Evolutionary conservation across 345 rosid genomes (phyloP), one percentile per base, ranked within the genome.

Genomic region (Eucalyptus shirleyi): DNA sequence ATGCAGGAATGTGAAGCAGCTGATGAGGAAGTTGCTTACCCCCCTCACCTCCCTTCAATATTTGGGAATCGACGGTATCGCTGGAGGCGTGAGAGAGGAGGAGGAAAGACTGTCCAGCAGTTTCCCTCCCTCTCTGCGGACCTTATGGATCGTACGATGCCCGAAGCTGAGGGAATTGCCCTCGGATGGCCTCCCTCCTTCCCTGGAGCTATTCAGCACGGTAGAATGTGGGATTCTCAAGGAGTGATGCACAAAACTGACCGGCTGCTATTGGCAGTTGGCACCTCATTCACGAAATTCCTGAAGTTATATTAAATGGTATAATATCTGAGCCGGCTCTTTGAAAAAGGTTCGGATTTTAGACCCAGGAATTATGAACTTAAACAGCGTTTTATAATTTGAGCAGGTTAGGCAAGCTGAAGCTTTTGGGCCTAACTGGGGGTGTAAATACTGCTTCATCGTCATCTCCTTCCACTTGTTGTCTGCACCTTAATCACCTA

Each of bases 51-150:
- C 69, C 69, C 69, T 60, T 28, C 16, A 60, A 13, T 28, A 12
- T 12, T 14, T 60, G 32, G 0, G 0, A 7, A 60, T 60, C 32
- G 8, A 28, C 8, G 32, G 32, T 30, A 23, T 1, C 5, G 60
- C 24, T 4, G 1, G 69, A 60, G 69, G 32, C 14, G 5, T 28
- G 32, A 3, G 8, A 28, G 32, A 0, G 17, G 32, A 60, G 32
- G 1, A 60, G 69, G 69, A 28, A 28, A 60, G 67, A 60, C 16
- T 60, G 8, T 60, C 32, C 32, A 6, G 32, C 67, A 28, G 7
- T 60, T 32, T 60, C 17, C 3, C 32, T 12, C 67, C 67, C 32
- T 60, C 32, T 60, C 69, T 60, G 4, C 32, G 1, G 8, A 5
- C 2, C 16, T 60, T 60, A 11, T 12, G 8, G 32, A 28, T 60